Evolutionary conservation across 345 rosid species (phyloP).

Genomic region (Citrus trifoliata): DNA sequence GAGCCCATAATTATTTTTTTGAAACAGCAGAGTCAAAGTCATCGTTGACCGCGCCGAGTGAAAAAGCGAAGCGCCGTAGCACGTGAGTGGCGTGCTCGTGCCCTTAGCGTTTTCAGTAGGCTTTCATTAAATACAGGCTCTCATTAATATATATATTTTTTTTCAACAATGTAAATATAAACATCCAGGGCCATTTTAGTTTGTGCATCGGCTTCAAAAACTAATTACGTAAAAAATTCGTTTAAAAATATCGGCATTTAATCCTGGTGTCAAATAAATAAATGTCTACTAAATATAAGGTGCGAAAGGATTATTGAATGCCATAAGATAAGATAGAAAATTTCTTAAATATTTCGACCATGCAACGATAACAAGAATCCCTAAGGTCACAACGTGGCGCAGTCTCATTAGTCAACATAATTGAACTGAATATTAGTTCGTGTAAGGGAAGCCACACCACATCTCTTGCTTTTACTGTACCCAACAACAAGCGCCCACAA

Average conservation of each 20-base stretch:
- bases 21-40: slow-evolving; percentile 6
- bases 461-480: slow-evolving; percentile 43
- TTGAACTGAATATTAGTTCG: slow-evolving; percentile 10
- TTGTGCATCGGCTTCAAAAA: too few relatives aligned
- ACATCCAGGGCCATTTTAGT: too few relatives aligned
- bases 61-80: background rate
- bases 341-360: background rate
- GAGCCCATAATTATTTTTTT: background rate
- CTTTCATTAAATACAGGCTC: background rate
- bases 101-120: background rate
- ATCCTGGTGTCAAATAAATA: too few relatives aligned
- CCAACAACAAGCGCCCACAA: slow-evolving; percentile 41
- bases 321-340: too few relatives aligned
- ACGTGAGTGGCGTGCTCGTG: slow-evolving; percentile 5
- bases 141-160: too few relatives aligned
- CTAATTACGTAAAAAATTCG: too few relatives aligned
- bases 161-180: too few relatives aligned
- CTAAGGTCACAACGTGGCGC: slow-evolving; percentile 21
- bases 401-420: slow-evolving; percentile 15
- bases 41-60: slow-evolving; percentile 25
- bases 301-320: too few relatives aligned
- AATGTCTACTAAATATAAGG: too few relatives aligned
- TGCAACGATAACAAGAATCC: background rate
- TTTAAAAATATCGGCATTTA: too few relatives aligned
- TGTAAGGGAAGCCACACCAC: slow-evolving; percentile 59